A percentile compares a stretch with the other conserved stretches of the same genome.
phyloP scores from a whole-genome alignment of 345 rosid genomes.

The Stellera chamaejasme region DNA sequence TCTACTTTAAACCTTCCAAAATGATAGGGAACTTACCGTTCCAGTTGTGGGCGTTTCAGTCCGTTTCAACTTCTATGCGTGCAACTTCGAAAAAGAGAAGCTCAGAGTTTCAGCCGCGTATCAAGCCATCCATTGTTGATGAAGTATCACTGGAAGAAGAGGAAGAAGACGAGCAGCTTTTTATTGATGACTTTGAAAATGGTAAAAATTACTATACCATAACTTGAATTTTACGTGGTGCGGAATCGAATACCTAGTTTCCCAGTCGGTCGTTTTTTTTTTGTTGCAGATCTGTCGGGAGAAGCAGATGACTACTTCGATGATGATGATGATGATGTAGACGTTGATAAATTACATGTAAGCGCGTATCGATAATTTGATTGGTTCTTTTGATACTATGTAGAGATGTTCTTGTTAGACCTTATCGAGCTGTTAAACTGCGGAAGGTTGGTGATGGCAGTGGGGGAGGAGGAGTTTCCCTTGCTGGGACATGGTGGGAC shows the following conservation, averaged over 20 bases:
- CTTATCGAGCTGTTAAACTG: background rate
- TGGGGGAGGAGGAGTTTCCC: constrained; percentile 78
- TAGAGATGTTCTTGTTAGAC: constrained; percentile 3
- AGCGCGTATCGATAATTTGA: constrained; percentile 13
- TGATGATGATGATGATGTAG: constrained; percentile 35
- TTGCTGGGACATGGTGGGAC: constrained; percentile 87
- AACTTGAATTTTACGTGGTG: too few species aligned
- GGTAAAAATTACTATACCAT: constrained; percentile 23
- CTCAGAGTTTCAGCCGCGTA: constrained; percentile 28
- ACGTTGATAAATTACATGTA: constrained; percentile 59
- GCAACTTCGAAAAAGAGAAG: constrained; percentile 37
- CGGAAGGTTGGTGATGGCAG: constrained; percentile 77
- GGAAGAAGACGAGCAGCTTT: constrained; percentile 38
- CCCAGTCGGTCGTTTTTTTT: constrained; percentile 8
- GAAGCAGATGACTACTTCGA: constrained; percentile 37
- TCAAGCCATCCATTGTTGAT: constrained; percentile 30
- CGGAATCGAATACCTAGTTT: constrained; percentile 4
- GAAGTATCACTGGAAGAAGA: constrained; percentile 35
- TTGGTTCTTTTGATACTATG: background rate
- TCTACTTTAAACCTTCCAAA: constrained; percentile 15
- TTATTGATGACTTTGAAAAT: constrained; percentile 44
- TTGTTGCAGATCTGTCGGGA: constrained; percentile 30
- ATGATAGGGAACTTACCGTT: constrained; percentile 12
- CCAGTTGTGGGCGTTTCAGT: constrained; percentile 14
- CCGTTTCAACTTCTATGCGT: constrained; percentile 8